Evolutionary conservation across 192 early-diverging fungal genomes (phyloP).

Genomic region (Entomortierella parvispora): DNA sequence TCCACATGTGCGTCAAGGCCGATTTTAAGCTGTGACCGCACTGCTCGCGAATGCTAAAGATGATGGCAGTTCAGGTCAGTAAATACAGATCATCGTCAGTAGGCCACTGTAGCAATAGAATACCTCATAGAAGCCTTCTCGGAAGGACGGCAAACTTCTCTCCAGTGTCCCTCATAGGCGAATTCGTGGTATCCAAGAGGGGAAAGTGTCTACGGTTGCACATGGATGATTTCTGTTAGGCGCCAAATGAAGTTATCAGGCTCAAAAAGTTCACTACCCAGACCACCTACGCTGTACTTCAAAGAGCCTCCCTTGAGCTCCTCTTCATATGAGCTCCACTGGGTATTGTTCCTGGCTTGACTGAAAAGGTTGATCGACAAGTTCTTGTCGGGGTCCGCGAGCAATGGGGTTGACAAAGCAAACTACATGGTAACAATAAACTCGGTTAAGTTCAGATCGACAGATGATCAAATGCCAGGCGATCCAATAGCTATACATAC

Average conservation of each 20-base stretch:
- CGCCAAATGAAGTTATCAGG: neutral
- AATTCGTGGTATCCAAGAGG: slow-evolving; percentile 72
- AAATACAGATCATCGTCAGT: neutral
- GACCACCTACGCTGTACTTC: slow-evolving; percentile 62
- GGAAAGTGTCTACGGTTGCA: slow-evolving; percentile 55
- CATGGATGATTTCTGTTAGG: neutral
- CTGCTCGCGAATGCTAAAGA: slow-evolving; percentile 72
- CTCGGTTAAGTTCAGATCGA: neutral
- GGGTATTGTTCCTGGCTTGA: slow-evolving; percentile 67
- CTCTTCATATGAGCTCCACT: slow-evolving; percentile 82
- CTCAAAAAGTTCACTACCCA: neutral
- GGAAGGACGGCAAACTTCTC: slow-evolving; percentile 72
- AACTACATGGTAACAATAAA: slow-evolving; percentile 54
- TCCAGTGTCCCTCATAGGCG: slow-evolving; percentile 79
- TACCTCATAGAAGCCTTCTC: slow-evolving; percentile 69
- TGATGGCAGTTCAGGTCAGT: slow-evolving; percentile 5
- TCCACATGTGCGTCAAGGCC: slow-evolving; percentile 71
- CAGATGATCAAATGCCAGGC: too few species aligned
- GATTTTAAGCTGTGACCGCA: slow-evolving; percentile 91
- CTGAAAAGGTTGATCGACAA: slow-evolving; percentile 75
- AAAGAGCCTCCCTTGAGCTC: slow-evolving; percentile 65
- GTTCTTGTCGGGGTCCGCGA: slow-evolving; percentile 73
- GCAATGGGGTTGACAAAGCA: slow-evolving; percentile 71
- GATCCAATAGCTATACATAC: too few species aligned
- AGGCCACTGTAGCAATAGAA: slow-evolving; percentile 4